Percentiles rank a stretch among this genome's conserved stretches.
Evolutionary conservation across 2,329 filamentous ascomycete genomes (phyloP).

Genomic region (Akanthomyces lecanii): DNA sequence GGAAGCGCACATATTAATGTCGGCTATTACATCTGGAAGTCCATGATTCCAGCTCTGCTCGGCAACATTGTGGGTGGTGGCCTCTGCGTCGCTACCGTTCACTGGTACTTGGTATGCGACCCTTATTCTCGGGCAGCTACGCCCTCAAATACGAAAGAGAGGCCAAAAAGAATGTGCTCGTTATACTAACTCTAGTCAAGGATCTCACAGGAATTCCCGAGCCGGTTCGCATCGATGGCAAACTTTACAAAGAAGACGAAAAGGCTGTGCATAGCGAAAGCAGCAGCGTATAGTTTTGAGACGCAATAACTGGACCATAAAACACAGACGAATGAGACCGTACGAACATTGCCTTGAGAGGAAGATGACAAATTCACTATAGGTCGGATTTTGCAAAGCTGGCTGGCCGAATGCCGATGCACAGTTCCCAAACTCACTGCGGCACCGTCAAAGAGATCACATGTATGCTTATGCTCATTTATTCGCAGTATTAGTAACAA

Average conservation of each 20-base stretch:
- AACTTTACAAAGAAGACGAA: neutral
- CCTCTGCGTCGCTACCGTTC: slow-evolving; percentile 42
- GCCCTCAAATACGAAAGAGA: neutral
- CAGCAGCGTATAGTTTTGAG: neutral
- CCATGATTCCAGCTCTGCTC: slow-evolving; percentile 45
- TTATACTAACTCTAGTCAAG: neutral
- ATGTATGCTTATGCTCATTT: neutral
- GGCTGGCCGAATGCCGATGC: too few species aligned
- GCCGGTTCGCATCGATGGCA: neutral
- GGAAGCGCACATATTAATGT: slow-evolving; percentile 39
- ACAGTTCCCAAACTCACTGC: too few species aligned
- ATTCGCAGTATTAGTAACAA: neutral
- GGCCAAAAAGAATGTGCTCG: too few species aligned
- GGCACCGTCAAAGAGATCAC: too few species aligned
- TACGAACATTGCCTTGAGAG: too few species aligned
- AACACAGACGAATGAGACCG: too few species aligned
- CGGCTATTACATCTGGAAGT: slow-evolving; percentile 52
- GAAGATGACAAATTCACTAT: too few species aligned
- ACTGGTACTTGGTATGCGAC: slow-evolving; percentile 17
- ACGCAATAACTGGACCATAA: too few species aligned
- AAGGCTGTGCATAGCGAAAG: slow-evolving; percentile 3
- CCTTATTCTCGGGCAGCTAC: too few species aligned
- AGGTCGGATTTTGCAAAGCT: too few species aligned
- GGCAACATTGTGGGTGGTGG: slow-evolving; percentile 50
- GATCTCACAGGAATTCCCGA: neutral